Evolutionary conservation across 2,329 filamentous ascomycete species (phyloP), one percentile per base, ranked within the genome.

Genomic region (Pseudocercospora crystallina): DNA sequence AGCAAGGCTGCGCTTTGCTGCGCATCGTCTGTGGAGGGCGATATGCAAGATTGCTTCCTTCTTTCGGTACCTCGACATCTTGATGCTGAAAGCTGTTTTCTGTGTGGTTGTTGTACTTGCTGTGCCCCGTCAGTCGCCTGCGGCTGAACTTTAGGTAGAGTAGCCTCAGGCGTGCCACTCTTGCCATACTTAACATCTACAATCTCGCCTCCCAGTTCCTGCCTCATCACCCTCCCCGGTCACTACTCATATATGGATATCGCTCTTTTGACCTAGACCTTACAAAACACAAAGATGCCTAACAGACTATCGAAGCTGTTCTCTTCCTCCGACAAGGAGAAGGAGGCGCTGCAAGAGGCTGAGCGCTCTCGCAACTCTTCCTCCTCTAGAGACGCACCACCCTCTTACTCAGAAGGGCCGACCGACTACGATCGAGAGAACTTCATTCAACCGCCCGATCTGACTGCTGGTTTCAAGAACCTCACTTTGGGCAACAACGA

Each of bases 401-500:
- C 59, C 26, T 49, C 37, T 13, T 63, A 62, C 40, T 29, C 48
- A 2, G 42, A 61, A 37, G 47, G 46, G 5, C 53, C 56, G 13
- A 59, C 58, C 5, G 57, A 58, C 5, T 59, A 59, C 32, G 58
- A 65, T 30, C 54, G 44, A 7, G 59, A 65, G 8, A 48, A 64
- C 42, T 49, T 32, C 14, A 14, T 61, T 11, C 34, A 53, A 7
- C 60, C 61, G 26, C 60, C 66, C 17, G 59, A 66, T 35, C 47
- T 66, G 12, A 62, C 63, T 1, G 60, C 60, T 14, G 63, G 64
- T 20, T 66, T 67, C 47, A 55, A 43, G 34, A 64, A 63, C 33
- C 53, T 68, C 13, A 34, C 62, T 0, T 57, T 80, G 12, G 58
- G 66, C 7, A 45, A 62, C 0, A 46, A 49, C 42, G 35, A 45